Conservation (phyloP, 495 filamentous ascomycete species). For the Aspergillus carlsbadensis region DNA sequence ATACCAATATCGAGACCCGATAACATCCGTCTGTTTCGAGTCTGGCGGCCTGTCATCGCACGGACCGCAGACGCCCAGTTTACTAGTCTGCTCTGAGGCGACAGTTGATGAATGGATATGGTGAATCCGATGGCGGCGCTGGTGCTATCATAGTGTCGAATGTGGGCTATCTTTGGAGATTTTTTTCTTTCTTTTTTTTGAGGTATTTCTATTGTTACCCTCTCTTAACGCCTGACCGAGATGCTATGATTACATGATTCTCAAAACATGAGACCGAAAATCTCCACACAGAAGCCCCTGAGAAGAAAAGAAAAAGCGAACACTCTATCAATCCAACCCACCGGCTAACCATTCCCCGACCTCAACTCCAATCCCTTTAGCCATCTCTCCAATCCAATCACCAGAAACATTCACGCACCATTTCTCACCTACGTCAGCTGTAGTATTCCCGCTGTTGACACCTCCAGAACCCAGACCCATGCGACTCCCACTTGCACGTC, state of each 20-base stretch:
- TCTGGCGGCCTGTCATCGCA: conserved; percentile 23
- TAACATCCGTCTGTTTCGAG: conserved; percentile 40
- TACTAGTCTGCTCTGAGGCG: conserved; percentile 34
- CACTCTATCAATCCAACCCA: conserved; percentile 40
- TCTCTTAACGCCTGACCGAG: not conserved
- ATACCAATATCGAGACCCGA: conserved; percentile 26
- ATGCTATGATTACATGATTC: conserved; percentile 10
- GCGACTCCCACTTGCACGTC: conserved; percentile 36
- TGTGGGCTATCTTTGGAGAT: not conserved
- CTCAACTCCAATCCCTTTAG: conserved; percentile 47
- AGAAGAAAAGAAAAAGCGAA: conserved; percentile 1
- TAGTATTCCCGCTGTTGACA: conserved; percentile 38
- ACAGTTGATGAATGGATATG: conserved; percentile 42
- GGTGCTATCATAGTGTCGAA: no score
- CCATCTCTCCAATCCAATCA: conserved; percentile 48
- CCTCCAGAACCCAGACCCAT: conserved; percentile 27
- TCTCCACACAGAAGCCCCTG: not conserved
- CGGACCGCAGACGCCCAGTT: conserved; percentile 34
- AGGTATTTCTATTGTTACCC: not conserved
- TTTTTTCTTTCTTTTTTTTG: not conserved
- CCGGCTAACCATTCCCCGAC: conserved; percentile 51
- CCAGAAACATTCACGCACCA: conserved; percentile 50
- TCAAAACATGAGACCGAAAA: not conserved
- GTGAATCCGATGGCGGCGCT: conserved; percentile 18
- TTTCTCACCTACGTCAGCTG: conserved; percentile 43